Percentiles rank a stretch among this genome's conserved stretches.
Evolutionary conservation across 2,329 filamentous ascomycete genomes (phyloP).

Genomic region (Triangularia setosa): DNA sequence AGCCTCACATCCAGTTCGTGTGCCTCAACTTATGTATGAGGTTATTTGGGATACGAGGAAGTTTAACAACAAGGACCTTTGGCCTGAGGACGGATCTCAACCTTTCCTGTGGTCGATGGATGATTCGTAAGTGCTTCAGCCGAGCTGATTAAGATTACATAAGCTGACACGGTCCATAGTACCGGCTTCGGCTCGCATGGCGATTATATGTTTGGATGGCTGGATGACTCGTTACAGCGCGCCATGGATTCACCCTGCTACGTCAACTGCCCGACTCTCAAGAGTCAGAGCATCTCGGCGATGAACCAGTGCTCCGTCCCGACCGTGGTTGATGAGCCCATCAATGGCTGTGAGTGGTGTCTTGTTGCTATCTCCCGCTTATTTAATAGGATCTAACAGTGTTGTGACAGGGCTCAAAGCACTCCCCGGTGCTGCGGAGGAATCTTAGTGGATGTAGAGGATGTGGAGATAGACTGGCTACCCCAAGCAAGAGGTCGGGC

Average conservation of each 20-base stretch:
- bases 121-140: conserved; percentile 11
- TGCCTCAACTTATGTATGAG: conserved; percentile 36
- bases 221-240: conserved; percentile 22
- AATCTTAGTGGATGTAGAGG: not conserved
- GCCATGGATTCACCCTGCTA: conserved; percentile 26
- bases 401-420: conserved; percentile 13
- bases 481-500: not conserved
- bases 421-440: conserved; percentile 6
- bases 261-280: conserved; percentile 27
- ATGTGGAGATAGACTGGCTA: not conserved
- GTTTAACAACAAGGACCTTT: conserved; percentile 23
- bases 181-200: conserved; percentile 24
- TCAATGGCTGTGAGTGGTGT: conserved; percentile 18
- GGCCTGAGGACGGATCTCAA: conserved; percentile 23
- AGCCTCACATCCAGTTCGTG: conserved; percentile 31
- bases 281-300: conserved; percentile 22
- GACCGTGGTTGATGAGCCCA: conserved; percentile 16
- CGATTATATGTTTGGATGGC: conserved; percentile 26
- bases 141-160: not conserved
- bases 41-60: conserved; percentile 28
- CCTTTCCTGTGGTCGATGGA: conserved; percentile 25
- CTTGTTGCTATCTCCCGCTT: not conserved
- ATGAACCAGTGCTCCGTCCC: conserved; percentile 23
- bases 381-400: not conserved
- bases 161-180: conserved; percentile 1